Percentiles rank a stretch among this genome's conserved stretches.
Conservation (phyloP, 2,329 filamentous ascomycete genomes). For the Trichophyton equinum region DNA sequence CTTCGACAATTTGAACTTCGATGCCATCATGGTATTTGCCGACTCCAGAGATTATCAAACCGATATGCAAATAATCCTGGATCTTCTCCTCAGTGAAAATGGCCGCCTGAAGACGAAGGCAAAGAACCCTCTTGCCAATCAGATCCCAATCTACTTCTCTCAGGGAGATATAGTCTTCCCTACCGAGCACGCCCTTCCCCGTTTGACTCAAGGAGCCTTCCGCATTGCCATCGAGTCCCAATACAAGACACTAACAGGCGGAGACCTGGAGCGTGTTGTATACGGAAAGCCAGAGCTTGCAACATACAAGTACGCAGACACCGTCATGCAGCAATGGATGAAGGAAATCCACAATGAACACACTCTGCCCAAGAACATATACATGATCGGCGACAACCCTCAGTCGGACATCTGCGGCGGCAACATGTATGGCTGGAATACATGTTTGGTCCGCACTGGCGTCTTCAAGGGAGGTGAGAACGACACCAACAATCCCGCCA, state of each 20-base stretch:
- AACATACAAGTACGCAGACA: slow-evolving; percentile 68
- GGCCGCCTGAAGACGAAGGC: slow-evolving; percentile 53
- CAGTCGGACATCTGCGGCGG: slow-evolving; percentile 62
- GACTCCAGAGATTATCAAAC: slow-evolving; percentile 63
- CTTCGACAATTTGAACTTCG: slow-evolving; percentile 59
- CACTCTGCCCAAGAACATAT: slow-evolving; percentile 54
- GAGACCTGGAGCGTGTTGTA: slow-evolving; percentile 60
- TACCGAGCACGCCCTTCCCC: slow-evolving; percentile 48
- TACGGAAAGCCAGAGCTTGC: slow-evolving; percentile 64
- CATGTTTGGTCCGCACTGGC: slow-evolving; percentile 63
- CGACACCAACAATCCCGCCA: slow-evolving; percentile 63
- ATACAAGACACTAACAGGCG: slow-evolving; percentile 49
- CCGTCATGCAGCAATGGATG: slow-evolving; percentile 63
- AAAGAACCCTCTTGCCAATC: slow-evolving; percentile 51
- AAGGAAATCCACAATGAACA: slow-evolving; percentile 62
- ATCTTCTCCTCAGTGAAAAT: slow-evolving; percentile 55
- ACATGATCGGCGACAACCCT: slow-evolving; percentile 67
- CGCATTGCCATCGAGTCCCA: slow-evolving; percentile 61
- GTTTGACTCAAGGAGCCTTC: slow-evolving; percentile 65
- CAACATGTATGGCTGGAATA: slow-evolving; percentile 76
- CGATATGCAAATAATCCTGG: slow-evolving; percentile 65
- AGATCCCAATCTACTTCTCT: slow-evolving; percentile 64
- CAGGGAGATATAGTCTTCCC: slow-evolving; percentile 54
- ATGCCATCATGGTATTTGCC: slow-evolving; percentile 63
- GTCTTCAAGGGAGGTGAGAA: slow-evolving; percentile 67